Evolutionary conservation across 164 flowering plant genomes (phyloP), one percentile per base, ranked within the genome.

Genomic region (Aristolochia californica): DNA sequence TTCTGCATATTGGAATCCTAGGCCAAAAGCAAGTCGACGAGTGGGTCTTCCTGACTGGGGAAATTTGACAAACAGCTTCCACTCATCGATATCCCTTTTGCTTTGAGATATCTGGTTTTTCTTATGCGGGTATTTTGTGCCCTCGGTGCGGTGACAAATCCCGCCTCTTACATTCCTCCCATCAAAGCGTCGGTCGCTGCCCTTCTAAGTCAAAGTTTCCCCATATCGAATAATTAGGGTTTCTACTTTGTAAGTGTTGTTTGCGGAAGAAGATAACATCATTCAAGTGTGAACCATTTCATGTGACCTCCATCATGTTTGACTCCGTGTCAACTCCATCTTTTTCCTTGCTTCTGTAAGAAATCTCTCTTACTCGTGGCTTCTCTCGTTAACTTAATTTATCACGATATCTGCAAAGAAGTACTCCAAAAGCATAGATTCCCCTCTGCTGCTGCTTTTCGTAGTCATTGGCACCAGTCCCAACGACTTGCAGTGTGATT

Each of bases 251-350:
- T n/a, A 62, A 70, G 52, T 66, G 71, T 75, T 75, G 79, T 65
- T 74, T 78, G 76, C 43, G 13, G 48, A 51, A 12, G 72, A 75
- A 78, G 82, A 60, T 58, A 73, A 58, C 69, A 77, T 77, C 70
- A 77, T 77, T 66, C 54, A 40, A 60, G 30, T 58, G 56, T 57
- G 55, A 59, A 56, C 65, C 40, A 4, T 60, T 62, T 57, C 82
- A 78, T 73, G 79, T 73, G 74, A 64, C 61, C 56, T 56, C 62
- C 44, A 71, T 64, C 56, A 55, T 58, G 53, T 40, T 63, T 43
- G 55, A 56, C 60, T 56, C 9, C 51, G 44, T 50, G 52, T 43
- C 43, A 54, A 54, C 24, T 4, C 4, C 54, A 22, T 50, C 5
- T 18, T 18, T 48, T 50, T 17, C 54, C 27, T 13, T 17, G 26